phyloP scores from a whole-genome alignment of 1,284 basidiomycete species.

The Ceratobasidium theobromae region DNA sequence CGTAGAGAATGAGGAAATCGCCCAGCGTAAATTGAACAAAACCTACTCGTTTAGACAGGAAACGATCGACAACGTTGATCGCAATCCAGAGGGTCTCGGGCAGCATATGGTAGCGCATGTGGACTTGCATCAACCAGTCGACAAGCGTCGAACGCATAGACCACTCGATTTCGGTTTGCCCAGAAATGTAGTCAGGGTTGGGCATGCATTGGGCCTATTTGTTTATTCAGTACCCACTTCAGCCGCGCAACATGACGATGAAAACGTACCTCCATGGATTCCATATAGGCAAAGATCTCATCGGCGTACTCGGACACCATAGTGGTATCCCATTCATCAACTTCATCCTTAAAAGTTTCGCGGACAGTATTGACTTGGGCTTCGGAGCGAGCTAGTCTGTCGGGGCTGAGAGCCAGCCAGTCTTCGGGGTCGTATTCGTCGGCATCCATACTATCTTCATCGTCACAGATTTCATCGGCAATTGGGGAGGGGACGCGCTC shows the following conservation, averaged over 20 bases:
- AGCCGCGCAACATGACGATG: constrained; percentile 6
- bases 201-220: constrained; percentile 84
- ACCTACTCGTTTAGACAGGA: constrained; percentile 57
- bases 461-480: constrained; percentile 20
- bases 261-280: constrained; percentile 74
- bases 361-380: constrained; percentile 67
- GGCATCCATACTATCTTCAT: constrained; percentile 30
- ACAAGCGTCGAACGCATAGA: constrained; percentile 54
- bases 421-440: constrained; percentile 35
- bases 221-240: constrained; percentile 1
- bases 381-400: constrained; percentile 46
- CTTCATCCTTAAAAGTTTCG: constrained; percentile 72
- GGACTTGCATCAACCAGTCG: constrained; percentile 56
- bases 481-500: neutral
- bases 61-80: constrained; percentile 65
- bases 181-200: constrained; percentile 90
- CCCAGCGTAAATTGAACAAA: constrained; percentile 45
- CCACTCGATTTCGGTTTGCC: constrained; percentile 95
- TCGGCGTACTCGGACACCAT: constrained; percentile 99
- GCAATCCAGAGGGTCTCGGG: constrained; percentile 69
- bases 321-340: constrained; percentile 87
- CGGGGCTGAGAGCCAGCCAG: constrained; percentile 35
- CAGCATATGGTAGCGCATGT: constrained; percentile 65
- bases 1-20: constrained; percentile 46
- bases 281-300: constrained; percentile 98